A percentile compares a stretch with the other conserved stretches of the same genome.
phyloP scores from a whole-genome alignment of 805 yeast species.

The Spathaspora passalidarum region DNA sequence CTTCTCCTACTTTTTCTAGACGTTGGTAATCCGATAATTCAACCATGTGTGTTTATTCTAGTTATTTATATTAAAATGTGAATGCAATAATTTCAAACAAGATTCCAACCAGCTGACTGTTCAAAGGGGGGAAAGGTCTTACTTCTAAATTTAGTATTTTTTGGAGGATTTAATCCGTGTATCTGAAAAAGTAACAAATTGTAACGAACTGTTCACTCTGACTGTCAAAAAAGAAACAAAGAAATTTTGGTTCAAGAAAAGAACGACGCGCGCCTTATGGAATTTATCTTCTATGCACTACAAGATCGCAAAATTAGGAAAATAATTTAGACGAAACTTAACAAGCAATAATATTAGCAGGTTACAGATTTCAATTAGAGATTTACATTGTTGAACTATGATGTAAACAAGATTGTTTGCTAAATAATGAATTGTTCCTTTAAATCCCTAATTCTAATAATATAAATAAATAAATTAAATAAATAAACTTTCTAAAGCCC shows the following conservation, averaged over 20 bases:
- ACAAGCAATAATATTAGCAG: too few species aligned
- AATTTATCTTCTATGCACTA: not conserved
- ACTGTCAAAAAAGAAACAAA: not conserved
- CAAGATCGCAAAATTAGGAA: not conserved
- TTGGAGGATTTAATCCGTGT: too few species aligned
- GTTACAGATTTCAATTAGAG: too few species aligned
- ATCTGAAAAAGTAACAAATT: too few species aligned
- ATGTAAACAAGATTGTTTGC: too few species aligned
- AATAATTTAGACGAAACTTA: too few species aligned
- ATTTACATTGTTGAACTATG: too few species aligned
- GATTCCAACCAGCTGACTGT: not conserved
- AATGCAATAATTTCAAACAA: too few species aligned
- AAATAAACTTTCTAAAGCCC: not conserved
- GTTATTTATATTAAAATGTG: not conserved
- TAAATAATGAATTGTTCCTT: not conserved
- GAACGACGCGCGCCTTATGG: not conserved
- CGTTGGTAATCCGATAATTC: constrained; percentile 91
- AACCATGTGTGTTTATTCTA: constrained; percentile 69
- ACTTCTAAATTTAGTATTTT: too few species aligned
- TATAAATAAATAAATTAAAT: not conserved
- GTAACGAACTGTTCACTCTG: not conserved
- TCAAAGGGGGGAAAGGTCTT: not conserved
- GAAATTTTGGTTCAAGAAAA: not conserved
- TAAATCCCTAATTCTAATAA: not conserved
- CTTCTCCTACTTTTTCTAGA: constrained; percentile 96